Evolutionary conservation across 345 rosid genomes (phyloP).

Genomic region (Populus nigra): DNA sequence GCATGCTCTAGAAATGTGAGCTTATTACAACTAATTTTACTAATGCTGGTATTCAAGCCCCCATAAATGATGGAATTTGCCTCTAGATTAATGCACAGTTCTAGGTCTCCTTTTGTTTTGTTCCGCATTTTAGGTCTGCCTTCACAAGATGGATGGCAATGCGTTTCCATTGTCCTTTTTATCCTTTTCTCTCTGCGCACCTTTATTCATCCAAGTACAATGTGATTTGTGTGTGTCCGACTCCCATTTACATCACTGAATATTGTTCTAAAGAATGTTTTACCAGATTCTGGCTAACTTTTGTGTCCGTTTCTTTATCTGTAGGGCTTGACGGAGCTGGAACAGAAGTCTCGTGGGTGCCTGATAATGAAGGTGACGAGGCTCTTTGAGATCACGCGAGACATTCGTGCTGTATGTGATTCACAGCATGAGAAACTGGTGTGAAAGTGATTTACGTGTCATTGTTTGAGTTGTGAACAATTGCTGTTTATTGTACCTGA

Average conservation of each 20-base stretch:
- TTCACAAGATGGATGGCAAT: too few species aligned
- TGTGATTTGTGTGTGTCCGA: background rate
- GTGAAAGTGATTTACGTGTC: background rate
- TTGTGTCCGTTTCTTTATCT: background rate
- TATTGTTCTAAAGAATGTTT: background rate
- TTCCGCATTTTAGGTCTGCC: too few species aligned
- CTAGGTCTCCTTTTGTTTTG: too few species aligned
- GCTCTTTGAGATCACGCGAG: conserved; percentile 11
- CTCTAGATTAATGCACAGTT: too few species aligned
- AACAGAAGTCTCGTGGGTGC: conserved; percentile 4
- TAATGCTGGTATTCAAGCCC: too few species aligned
- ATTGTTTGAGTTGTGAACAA: background rate
- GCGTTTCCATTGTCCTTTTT: too few species aligned
- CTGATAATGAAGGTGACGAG: conserved; percentile 20
- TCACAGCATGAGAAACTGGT: background rate
- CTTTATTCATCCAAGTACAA: background rate
- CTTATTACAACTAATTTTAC: too few species aligned
- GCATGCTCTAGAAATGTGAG: too few species aligned
- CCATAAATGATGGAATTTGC: too few species aligned
- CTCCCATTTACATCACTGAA: background rate
- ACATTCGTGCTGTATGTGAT: background rate
- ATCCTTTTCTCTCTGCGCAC: too few species aligned
- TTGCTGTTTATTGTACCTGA: background rate
- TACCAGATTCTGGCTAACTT: background rate
- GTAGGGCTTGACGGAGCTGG: conserved; percentile 19